phyloP scores from a whole-genome alignment of 2,329 filamentous ascomycete genomes.

The Sporothrix inflata region DNA sequence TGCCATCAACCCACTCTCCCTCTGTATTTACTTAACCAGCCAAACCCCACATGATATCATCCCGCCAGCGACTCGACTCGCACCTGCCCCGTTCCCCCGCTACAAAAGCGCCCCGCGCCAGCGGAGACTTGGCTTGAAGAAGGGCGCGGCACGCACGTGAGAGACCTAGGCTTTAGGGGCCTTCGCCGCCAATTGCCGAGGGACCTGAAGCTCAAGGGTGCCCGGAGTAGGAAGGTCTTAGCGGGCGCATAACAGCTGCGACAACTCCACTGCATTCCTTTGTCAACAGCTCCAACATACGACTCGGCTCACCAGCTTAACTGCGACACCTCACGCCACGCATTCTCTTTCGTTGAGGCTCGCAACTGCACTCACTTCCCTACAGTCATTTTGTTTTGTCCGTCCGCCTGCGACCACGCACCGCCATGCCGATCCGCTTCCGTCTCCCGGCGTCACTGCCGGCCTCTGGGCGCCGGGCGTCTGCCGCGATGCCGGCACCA shows the following conservation, averaged over 20 bases:
- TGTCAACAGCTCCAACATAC: neutral
- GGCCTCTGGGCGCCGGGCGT: neutral
- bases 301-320: neutral
- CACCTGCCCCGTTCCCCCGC: neutral
- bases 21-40: too few relatives aligned
- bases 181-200: constrained; percentile 4
- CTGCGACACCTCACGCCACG: neutral
- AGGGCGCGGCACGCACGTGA: neutral
- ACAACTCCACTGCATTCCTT: neutral
- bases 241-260: neutral
- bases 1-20: too few relatives aligned
- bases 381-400: neutral
- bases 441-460: constrained; percentile 15
- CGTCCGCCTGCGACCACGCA: neutral
- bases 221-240: constrained; percentile 4
- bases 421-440: constrained; percentile 3
- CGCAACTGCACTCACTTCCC: neutral
- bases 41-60: neutral
- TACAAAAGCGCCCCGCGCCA: neutral
- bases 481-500: neutral
- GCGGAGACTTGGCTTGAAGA: neutral
- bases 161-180: neutral
- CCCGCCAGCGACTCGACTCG: neutral
- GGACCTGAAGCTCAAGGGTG: neutral
- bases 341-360: neutral